Evolutionary conservation across 164 flowering plant species (phyloP).

Genomic region (Annona cherimola): DNA sequence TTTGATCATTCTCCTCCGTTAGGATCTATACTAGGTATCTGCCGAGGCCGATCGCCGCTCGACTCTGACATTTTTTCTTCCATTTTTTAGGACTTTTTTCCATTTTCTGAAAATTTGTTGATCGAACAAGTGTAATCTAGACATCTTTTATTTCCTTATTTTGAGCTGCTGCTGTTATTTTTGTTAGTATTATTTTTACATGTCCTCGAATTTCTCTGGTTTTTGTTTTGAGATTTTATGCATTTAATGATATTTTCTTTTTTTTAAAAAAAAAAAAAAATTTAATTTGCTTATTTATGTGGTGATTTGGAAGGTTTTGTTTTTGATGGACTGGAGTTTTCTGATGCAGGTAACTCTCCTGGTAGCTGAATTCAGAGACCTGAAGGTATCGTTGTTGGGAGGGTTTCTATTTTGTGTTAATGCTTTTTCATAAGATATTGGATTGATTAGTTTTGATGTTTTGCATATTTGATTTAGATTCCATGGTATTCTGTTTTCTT

Average conservation of each 20-base stretch:
- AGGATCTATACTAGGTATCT: constrained; percentile 13
- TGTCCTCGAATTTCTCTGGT: background rate
- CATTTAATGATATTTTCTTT: background rate
- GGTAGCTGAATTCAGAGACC: background rate
- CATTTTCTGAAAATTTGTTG: background rate
- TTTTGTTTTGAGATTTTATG: background rate
- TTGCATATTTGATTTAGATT: background rate
- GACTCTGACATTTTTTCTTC: background rate
- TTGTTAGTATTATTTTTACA: background rate
- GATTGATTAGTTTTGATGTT: background rate
- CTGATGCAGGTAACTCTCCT: constrained; percentile 13
- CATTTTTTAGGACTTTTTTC: constrained; percentile 7
- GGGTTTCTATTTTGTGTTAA: background rate
- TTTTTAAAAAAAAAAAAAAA: too few relatives aligned
- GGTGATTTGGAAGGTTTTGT: background rate
- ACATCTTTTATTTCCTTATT: background rate
- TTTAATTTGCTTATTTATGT: background rate
- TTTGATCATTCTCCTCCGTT: background rate
- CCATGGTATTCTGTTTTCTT: background rate
- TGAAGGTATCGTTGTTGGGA: constrained; percentile 5
- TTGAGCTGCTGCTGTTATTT: too few relatives aligned
- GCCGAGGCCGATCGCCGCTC: constrained; percentile 8
- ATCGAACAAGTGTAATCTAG: background rate
- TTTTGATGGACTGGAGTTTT: constrained; percentile 12
- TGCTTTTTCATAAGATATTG: background rate